Base-by-base conservation (phyloP, 208 protist genomes). In the Trypanosoma scelopori region DNA sequence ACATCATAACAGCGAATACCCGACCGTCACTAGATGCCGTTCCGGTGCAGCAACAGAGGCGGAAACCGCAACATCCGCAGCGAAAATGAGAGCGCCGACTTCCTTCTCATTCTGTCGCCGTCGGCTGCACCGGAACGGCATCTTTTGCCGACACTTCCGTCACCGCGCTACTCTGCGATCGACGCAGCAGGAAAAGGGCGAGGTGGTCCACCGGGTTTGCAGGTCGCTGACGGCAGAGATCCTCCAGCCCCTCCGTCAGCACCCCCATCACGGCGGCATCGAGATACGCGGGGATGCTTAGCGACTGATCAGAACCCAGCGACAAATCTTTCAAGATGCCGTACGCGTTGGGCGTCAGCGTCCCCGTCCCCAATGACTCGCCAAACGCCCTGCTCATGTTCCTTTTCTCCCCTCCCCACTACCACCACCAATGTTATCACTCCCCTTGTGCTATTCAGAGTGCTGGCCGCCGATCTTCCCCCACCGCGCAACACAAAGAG, bases 151-250 rank as follows among this genome's bases (percentile, higher is more conserved):
- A 74, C n/a, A 92, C 89, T 65, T 93, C 87, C 13, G 87, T 82
- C 3, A 73, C 70, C 46, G 82, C 84, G 63, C 76, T 88, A 13
- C 79, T 76, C 1, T 83, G 60, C 0, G 92, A 93, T 47, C 89
- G 70, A 0, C 87, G 91, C 7, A 97, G 76, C 16, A 97, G 70
- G 51, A 89, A 95, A 4, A 90, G 70, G n/a, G 87, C 95, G 4
- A 98, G 58, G 59, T 95, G 97, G 55, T 97, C 91, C 25, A 97
- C 82, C 18, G 95, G 93, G 62, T 97, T 93, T 13, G 91, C 82
- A 6, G 95, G 95, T n/a, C 93, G 73, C 59, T 94, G 82, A 6
- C 90, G 81, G 50, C 86, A 93, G 18, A 98, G 57, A 39, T 91
- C 86, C 67, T 92, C 80, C 16, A 98, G 71, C 12, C 79, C 95